Conservation (phyloP, 2,329 filamentous ascomycete genomes). For the Emergomyces pasteurianus region DNA sequence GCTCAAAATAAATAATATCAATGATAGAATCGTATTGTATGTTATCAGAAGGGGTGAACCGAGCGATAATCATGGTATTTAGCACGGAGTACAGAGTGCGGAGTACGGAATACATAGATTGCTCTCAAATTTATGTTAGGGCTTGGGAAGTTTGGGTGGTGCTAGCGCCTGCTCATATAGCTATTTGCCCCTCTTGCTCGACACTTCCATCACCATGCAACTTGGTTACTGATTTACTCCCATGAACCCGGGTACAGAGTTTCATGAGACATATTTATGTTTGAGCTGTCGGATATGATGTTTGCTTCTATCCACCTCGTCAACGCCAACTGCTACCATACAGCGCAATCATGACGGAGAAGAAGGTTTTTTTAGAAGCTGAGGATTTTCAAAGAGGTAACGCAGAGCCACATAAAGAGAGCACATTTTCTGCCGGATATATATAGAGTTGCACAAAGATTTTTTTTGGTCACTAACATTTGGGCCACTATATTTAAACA, state of each 20-base stretch:
- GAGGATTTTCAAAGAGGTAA: constrained; percentile 1
- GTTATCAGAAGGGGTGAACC: too few species aligned
- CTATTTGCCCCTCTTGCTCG: neutral
- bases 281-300: neutral
- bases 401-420: neutral
- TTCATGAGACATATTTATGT: neutral
- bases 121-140: neutral
- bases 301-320: neutral
- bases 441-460: neutral
- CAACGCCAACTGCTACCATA: neutral
- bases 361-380: neutral
- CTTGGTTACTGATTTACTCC: neutral
- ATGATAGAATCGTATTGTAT: too few species aligned
- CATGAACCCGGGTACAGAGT: neutral
- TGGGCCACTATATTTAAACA: constrained; percentile 3
- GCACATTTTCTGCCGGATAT: neutral
- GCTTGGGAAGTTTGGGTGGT: neutral
- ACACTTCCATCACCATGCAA: too few species aligned
- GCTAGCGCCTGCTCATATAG: too few species aligned
- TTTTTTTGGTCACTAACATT: neutral
- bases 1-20: too few species aligned
- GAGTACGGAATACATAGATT: too few species aligned
- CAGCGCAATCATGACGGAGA: neutral
- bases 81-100: too few species aligned
- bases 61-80: too few species aligned